Evolutionary conservation across 2,329 filamentous ascomycete species (phyloP).

Genomic region (Fusarium vanettenii): DNA sequence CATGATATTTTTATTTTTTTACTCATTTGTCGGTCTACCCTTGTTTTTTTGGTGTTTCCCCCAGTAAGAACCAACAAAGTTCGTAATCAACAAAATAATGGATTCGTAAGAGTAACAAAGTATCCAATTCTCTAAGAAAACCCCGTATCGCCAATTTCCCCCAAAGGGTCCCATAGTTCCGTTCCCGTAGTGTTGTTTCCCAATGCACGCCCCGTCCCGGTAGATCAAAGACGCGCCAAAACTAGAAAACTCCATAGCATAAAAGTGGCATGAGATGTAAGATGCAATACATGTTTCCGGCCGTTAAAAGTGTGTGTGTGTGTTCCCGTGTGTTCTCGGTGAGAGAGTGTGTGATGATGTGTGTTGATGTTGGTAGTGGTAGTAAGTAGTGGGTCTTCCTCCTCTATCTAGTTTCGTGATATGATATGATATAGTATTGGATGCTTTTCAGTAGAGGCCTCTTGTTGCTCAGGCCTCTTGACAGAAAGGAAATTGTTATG

Average conservation of each 20-base stretch:
- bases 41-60: not conserved
- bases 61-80: not conserved
- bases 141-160: constrained; percentile 26
- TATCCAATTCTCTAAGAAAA: constrained; percentile 13
- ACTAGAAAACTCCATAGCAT: constrained; percentile 6
- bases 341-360: not conserved
- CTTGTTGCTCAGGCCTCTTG: constrained; percentile 12
- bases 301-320: constrained; percentile 13
- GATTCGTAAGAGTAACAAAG: not conserved
- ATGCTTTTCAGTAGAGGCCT: not conserved
- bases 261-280: constrained; percentile 1
- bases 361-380: not conserved
- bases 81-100: not conserved
- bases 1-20: not conserved
- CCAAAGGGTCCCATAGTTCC: not conserved
- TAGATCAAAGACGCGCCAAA: not conserved
- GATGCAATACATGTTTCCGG: constrained; percentile 25
- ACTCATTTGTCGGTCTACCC: not conserved
- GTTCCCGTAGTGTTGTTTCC: not conserved
- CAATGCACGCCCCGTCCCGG: constrained; percentile 18
- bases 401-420: constrained; percentile 10
- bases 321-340: not conserved
- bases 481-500: not conserved
- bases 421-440: not conserved
- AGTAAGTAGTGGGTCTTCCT: not conserved